A percentile compares a stretch with the other conserved stretches of the same genome.
phyloP scores from a whole-genome alignment of 495 filamentous ascomycete genomes.

The Penicillium dipodomyicola region DNA sequence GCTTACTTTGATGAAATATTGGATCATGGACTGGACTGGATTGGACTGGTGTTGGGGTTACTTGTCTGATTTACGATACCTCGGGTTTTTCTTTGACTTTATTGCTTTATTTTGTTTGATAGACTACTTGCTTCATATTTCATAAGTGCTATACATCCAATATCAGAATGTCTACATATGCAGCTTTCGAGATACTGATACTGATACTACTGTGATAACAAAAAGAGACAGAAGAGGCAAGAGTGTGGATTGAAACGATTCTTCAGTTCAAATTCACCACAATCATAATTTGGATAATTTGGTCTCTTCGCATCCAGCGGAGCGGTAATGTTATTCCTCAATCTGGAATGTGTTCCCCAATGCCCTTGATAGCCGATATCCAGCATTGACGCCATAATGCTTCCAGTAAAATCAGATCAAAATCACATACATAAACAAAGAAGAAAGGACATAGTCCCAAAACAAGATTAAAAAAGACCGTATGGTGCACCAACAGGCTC shows the following conservation, averaged over 20 bases:
- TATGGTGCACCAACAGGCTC: no score
- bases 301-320: not conserved
- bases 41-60: constrained; percentile 2
- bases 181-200: not conserved
- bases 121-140: constrained; percentile 5
- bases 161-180: not conserved
- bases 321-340: not conserved
- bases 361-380: constrained; percentile 1
- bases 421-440: constrained; percentile 1
- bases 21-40: constrained; percentile 9
- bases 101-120: constrained; percentile 4
- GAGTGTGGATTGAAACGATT: not conserved
- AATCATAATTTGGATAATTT: constrained; percentile 7
- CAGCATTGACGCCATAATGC: constrained; percentile 1
- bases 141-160: constrained; percentile 1
- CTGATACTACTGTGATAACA: not conserved
- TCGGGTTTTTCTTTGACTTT: not conserved
- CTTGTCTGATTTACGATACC: constrained; percentile 12
- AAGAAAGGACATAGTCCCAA: not conserved
- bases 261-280: not conserved
- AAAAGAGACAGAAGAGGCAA: not conserved
- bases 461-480: not conserved
- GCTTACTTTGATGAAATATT: constrained; percentile 7
- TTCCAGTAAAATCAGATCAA: constrained; percentile 5
- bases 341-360: not conserved